Conservation (phyloP, 2,329 filamentous ascomycete species). For the Penicillium thymicola region DNA sequence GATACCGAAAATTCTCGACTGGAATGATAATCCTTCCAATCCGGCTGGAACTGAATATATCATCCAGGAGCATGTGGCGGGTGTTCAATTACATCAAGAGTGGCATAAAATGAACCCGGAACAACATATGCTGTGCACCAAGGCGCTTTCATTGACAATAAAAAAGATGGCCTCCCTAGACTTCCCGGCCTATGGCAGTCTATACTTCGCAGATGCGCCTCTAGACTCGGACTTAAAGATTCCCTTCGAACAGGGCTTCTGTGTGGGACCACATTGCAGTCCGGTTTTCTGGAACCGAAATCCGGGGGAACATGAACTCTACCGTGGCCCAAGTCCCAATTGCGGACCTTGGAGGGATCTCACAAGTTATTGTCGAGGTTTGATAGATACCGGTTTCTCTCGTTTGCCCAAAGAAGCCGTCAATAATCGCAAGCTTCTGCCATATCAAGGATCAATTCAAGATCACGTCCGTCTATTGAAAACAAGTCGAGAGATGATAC, state of each 20-base stretch:
- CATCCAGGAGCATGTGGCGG: conserved; percentile 37
- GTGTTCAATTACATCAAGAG: conserved; percentile 31
- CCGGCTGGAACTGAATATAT: conserved; percentile 40
- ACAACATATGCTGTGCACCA: conserved; percentile 35
- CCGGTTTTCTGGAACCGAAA: conserved; percentile 18
- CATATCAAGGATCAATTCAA: conserved; percentile 19
- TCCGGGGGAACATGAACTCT: conserved; percentile 11
- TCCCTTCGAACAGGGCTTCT: conserved; percentile 30
- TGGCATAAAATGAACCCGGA: conserved; percentile 35
- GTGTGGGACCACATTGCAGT: conserved; percentile 33
- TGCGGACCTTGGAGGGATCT: conserved; percentile 24
- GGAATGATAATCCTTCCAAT: conserved; percentile 28
- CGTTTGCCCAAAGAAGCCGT: conserved; percentile 16
- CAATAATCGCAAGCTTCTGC: background rate
- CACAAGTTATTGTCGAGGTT: conserved; percentile 14
- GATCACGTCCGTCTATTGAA: conserved; percentile 1
- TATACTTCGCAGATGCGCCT: conserved; percentile 33
- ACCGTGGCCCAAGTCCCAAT: conserved; percentile 18
- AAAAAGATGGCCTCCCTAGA: conserved; percentile 31
- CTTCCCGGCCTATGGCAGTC: conserved; percentile 41
- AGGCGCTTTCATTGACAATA: conserved; percentile 28
- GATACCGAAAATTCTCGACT: conserved; percentile 25
- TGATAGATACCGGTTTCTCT: conserved; percentile 24
- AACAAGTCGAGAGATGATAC: conserved; percentile 12
- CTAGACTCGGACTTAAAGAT: conserved; percentile 21